Evolutionary conservation across 331 rosid species (phyloP), one percentile per base, ranked within the genome.

Genomic region (Telfairia occidentalis): DNA sequence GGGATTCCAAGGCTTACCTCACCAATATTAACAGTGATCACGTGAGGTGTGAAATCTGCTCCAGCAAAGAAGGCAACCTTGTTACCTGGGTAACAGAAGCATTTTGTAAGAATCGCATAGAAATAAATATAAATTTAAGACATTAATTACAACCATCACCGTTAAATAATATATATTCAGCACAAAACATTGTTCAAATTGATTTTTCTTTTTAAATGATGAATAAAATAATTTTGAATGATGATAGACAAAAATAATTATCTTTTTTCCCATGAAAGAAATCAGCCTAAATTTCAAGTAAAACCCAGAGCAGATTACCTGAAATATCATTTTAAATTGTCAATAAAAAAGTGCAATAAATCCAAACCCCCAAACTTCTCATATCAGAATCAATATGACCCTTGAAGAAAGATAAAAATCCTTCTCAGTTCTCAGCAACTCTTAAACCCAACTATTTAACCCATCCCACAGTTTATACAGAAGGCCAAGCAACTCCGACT

Each of bases 31-130:
- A 92, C 97, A 13, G 87, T 87, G 35, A 95, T 83, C 76, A 89
- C 75, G 45, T 95, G 97, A 30, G 96, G 88, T n/a, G 92, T 89
- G 81, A 95, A 92, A 81, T 87, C 88, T 42, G 96, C 88, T 72
- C 96, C 97, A 35, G 88, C 89, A 0, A 89, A 83, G 82, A 81
- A 89, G 28, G 92, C 89, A 78, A 80, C 77, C 78, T 79, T 86
- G 70, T 85, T 79, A 59, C 96, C 99, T 95, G 72, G 75, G 78
- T 66, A 76, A 80, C 65, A 50, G 11, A 21, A 52, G n/a, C 55
- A 67, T 29, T 49, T 9, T 18, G 40, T 46, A 71, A 48, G 58
- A 71, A 71, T 18, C 7, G 5, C 40, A 15, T 28, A 30, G 28
- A 71, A 29, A 18, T 18, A 30, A 67, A 67, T 24, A 15, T 67